Base-by-base conservation (phyloP, 305 asterid species). In the Fraxinus velutina region DNA sequence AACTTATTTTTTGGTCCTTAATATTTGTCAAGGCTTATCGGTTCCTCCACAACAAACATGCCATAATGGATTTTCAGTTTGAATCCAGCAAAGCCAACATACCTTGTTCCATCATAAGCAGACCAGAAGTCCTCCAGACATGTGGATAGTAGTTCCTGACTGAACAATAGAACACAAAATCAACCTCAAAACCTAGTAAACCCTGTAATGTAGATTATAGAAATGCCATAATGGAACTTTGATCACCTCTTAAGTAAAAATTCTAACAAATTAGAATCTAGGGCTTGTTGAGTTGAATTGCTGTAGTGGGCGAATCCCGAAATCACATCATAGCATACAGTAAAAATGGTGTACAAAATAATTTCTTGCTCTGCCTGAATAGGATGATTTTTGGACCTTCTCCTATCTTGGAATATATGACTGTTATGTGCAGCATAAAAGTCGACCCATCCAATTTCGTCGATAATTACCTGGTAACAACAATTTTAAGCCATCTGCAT, bases 371-470 rank as follows among this genome's bases (percentile, higher is more conserved):
- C 97, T 8, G 98, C 97, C 87, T 92, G 94, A 77, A 37, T 89
- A 3, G 91, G 90, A 36, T 89, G 90, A 72, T 80, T 85, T 80
- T 88, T 92, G 80, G 92, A 88, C 82, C 89, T 91, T 86, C 84
- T 86, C 85, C 88, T 89, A 30, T 89, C 91, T 74, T 83, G 89
- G 83, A 55, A 86, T 32, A 84, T 68, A 73, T 83, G 84, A 81
- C 79, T 5, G 83, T 81, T 80, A 80, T 82, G 83, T 15, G 88
- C 85, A 84, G 96, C 93, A 73, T 89, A 93, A 83, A 93, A 89
- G 85, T 93, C 93, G 6, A 93, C 92, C 98, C 98, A 93, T 75
- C 92, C 91, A 72, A 91, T 91, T 86, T 93, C 98, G 82, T 91
- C 93, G 19, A 88, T 80, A 73, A 89, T 90, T 72, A 92, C 97